Base-by-base conservation (phyloP, 768 basidiomycete species). In the Boletus subparvulus region DNA sequence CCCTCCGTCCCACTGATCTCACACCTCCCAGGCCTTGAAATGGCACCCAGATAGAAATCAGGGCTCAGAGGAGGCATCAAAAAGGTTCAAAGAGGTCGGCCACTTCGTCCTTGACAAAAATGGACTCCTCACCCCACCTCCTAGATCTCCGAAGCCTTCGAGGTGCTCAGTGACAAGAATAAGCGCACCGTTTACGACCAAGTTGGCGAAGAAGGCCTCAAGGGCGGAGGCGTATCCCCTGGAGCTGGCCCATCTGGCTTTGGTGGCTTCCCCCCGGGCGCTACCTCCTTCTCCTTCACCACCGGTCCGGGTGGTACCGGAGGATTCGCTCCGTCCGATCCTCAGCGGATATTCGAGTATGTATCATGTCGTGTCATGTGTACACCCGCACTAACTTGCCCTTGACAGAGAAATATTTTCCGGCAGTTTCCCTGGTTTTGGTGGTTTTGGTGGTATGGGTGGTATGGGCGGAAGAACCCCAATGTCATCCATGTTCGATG, bases 1-100 rank as follows among this genome's bases (percentile, higher is more conserved):
- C 8, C 46, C 62, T 42, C 35, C 56, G 24, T 32, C 41, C 48
- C 26, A 35, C 37, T 36, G 54, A 39, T 42, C 48, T 51, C 32
- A 39, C 37, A 11, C 47, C 28, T 4, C 55, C 39, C 78, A 82
- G 89, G 92, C 94, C 46, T 72, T 97, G 71, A 94, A 92, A 83
- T 92, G 91, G 87, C 96, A 98, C 72, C 95, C 95, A 37, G 94
- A 97, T 70, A 83, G 94, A 39, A 96, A 97, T 67, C 75, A 76
- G 52, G 90, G 92, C 30, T 87, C 90, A 48, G 94, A 94, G 62
- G 88, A 87, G 61, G 90, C 96, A 0, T 87, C 83, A 3, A 80
- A 83, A 71, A 96, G 90, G 73, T 98, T 99, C 74, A 95, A 99
- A 76, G 84, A 95, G 82, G 94, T 87, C 41, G 28, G 78, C 66